These are phyloP conservation scores for Middelhovenomyces tepae DNA, from an alignment of 805 yeast genomes.

Conservation along the genomic window DNA sequence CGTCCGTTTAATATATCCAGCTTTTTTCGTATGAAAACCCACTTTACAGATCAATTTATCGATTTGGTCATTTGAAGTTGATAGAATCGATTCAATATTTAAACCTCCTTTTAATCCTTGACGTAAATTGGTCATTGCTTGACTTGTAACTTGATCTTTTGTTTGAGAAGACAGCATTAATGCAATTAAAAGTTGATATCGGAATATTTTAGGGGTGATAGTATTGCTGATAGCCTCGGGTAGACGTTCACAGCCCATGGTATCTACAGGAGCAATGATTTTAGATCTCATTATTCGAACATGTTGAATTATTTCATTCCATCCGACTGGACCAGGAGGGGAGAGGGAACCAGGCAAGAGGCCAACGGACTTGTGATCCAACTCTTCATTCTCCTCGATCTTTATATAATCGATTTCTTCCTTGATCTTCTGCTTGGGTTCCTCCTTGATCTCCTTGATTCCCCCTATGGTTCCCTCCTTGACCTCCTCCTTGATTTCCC, in stretches of 20 bases:
- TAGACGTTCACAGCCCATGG: conserved; percentile 70
- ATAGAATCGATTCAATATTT: conserved; percentile 21
- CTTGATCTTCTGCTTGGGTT: no score
- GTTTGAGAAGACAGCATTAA: conserved; percentile 89
- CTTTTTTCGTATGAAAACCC: conserved; percentile 80
- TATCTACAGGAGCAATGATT: conserved; percentile 77
- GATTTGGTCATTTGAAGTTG: conserved; percentile 39
- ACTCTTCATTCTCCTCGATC: no score
- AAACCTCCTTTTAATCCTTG: conserved; percentile 36
- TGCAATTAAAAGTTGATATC: conserved; percentile 71
- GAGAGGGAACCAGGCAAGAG: no score
- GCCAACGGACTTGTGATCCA: no score
- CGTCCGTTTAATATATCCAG: conserved; percentile 56
- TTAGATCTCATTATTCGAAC: conserved; percentile 58
- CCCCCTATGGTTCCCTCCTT: no score
- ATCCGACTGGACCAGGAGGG: conserved; percentile 21
- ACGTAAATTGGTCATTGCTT: conserved; percentile 59
- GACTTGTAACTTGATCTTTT: conserved; percentile 75
- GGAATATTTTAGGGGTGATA: conserved; percentile 30
- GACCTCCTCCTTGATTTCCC: no score
- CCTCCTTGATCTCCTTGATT: no score
- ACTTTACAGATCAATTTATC: conserved; percentile 67
- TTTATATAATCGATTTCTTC: no score
- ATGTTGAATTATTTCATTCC: conserved; percentile 20
- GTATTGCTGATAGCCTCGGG: conserved; percentile 31